A percentile compares a stretch with the other conserved stretches of the same genome.
Evolutionary conservation across 164 flowering plant species (phyloP).

Genomic region (Euptelea pleiosperma): DNA sequence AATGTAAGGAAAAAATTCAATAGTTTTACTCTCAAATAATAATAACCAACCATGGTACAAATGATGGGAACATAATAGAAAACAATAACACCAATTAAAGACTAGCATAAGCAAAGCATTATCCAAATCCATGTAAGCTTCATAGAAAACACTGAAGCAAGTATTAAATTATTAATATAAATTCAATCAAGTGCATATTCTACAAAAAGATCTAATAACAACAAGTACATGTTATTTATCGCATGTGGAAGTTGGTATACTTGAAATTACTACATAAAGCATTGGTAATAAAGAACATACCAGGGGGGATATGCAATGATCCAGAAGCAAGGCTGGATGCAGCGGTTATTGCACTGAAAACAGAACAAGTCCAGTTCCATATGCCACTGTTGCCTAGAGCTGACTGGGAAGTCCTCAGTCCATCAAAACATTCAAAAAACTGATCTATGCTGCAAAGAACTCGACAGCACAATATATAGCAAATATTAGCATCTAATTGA

Average conservation of each 20-base stretch:
- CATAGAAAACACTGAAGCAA: too few species aligned
- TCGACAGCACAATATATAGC: conserved; percentile 6
- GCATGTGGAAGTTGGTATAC: too few species aligned
- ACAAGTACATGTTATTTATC: too few species aligned
- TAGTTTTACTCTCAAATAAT: background rate
- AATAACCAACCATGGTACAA: background rate
- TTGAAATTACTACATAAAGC: background rate
- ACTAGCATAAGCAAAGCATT: too few species aligned
- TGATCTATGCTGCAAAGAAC: conserved; percentile 73
- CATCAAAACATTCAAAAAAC: conserved; percentile 96
- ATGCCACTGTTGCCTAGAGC: conserved; percentile 80
- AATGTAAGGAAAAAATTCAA: conserved; percentile 1
- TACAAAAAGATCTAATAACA: too few species aligned
- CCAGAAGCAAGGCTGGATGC: conserved; percentile 95
- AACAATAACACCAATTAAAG: too few species aligned
- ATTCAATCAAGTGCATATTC: too few species aligned
- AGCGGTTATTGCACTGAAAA: conserved; percentile 90
- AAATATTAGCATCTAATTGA: background rate
- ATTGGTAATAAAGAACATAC: conserved; percentile 35
- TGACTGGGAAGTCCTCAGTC: conserved; percentile 70
- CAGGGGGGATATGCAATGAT: conserved; percentile 60
- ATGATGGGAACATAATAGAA: too few species aligned
- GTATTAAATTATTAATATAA: too few species aligned
- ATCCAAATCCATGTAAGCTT: too few species aligned
- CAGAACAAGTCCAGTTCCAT: conserved; percentile 96